Percentiles rank a stretch among this genome's conserved stretches.
Conservation (phyloP, 208 protist genomes). For the Porcisia deanei region DNA sequence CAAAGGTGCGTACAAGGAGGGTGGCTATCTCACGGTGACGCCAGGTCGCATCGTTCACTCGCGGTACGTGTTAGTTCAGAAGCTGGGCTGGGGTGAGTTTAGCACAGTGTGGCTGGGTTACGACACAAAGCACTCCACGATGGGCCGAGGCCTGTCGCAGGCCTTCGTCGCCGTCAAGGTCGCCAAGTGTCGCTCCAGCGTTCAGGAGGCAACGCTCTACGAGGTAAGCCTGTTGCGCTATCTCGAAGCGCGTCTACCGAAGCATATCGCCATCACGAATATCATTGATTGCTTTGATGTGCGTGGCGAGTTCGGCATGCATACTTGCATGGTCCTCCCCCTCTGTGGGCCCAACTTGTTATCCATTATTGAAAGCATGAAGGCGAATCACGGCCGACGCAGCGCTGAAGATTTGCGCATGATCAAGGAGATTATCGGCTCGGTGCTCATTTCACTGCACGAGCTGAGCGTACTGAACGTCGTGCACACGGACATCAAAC, state of each 20-base stretch:
- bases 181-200: slow-evolving; percentile 63
- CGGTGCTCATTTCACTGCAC: slow-evolving; percentile 68
- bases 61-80: slow-evolving; percentile 82
- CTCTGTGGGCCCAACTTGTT: slow-evolving; percentile 84
- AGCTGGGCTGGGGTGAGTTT: slow-evolving; percentile 89
- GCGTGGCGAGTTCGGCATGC: slow-evolving; percentile 52
- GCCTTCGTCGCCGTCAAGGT: slow-evolving; percentile 89
- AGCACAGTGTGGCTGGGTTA: slow-evolving; percentile 91
- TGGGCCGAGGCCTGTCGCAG: slow-evolving; percentile 35
- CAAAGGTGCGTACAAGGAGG: slow-evolving; percentile 64
- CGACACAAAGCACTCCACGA: slow-evolving; percentile 51
- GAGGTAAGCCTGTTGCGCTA: slow-evolving; percentile 78
- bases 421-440: slow-evolving; percentile 78
- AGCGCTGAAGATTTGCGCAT: slow-evolving; percentile 59
- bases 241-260: slow-evolving; percentile 40
- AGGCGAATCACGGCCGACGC: slow-evolving; percentile 40
- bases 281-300: slow-evolving; percentile 86
- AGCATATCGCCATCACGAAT: slow-evolving; percentile 45
- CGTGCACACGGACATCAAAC: slow-evolving; percentile 94
- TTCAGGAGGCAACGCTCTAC: slow-evolving; percentile 67
- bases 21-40: slow-evolving; percentile 72
- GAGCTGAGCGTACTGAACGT: slow-evolving; percentile 75
- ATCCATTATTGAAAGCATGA: slow-evolving; percentile 77
- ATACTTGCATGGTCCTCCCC: slow-evolving; percentile 86
- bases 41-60: slow-evolving; percentile 66